A percentile compares a stretch with the other conserved stretches of the same genome.
Conservation (phyloP, 805 yeast species). For the Kodamaea kakaduensis region DNA sequence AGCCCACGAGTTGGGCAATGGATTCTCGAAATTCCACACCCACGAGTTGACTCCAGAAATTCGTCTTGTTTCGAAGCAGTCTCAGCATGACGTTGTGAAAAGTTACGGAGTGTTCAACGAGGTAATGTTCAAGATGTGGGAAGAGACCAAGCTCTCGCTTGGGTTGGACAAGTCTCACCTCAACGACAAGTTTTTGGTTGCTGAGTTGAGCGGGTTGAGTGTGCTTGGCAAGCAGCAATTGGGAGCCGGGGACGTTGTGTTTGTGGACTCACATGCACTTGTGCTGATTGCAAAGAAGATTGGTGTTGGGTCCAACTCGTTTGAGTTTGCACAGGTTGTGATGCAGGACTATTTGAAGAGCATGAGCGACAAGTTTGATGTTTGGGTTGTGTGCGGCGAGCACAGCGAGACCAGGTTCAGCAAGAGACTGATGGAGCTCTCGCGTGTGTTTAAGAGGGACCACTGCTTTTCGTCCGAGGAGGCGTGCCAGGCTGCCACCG, state of each 20-base stretch:
- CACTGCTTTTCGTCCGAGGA: conserved; percentile 42
- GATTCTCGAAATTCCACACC: not conserved
- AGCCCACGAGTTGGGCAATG: too few species aligned
- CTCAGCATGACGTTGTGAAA: conserved; percentile 19
- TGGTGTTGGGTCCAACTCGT: conserved; percentile 41
- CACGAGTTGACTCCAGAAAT: conserved; percentile 8
- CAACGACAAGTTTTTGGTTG: conserved; percentile 45
- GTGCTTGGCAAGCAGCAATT: conserved; percentile 4
- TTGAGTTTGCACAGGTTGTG: conserved; percentile 33
- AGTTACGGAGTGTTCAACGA: conserved; percentile 25
- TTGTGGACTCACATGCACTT: conserved; percentile 42
- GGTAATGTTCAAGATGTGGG: conserved; percentile 36
- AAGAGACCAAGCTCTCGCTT: conserved; percentile 18
- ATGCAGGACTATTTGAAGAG: conserved; percentile 20
- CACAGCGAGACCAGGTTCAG: conserved; percentile 13
- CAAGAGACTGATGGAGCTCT: conserved; percentile 18
- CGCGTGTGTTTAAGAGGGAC: conserved; percentile 14
- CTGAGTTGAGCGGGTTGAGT: conserved; percentile 35
- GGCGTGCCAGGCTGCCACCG: conserved; percentile 44
- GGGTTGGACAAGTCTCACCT: conserved; percentile 19
- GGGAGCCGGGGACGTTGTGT: conserved; percentile 20
- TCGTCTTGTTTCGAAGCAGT: conserved; percentile 13
- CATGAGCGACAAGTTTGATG: conserved; percentile 16
- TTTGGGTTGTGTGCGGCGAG: conserved; percentile 16
- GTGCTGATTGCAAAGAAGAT: conserved; percentile 38